These are phyloP conservation scores for Calonectria henricotiae DNA, from an alignment of 2,329 filamentous ascomycete species.

Conservation along the genomic window DNA sequence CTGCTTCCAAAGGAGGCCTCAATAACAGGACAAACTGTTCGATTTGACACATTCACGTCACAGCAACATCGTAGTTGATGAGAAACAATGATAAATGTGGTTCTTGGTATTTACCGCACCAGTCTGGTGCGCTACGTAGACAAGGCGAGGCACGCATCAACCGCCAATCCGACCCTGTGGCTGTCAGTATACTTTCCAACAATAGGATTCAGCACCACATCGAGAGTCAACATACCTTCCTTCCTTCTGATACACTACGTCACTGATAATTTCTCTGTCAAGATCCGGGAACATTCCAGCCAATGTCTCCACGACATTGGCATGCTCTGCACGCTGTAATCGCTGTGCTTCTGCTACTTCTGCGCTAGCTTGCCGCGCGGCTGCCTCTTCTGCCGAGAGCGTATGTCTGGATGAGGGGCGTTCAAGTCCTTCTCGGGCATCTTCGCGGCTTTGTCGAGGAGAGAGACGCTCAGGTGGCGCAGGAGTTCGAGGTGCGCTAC, in stretches of 20 bases:
- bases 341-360: slow-evolving; percentile 90
- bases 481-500: slow-evolving; percentile 59
- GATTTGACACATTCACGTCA: background rate
- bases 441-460: slow-evolving; percentile 56
- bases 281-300: slow-evolving; percentile 97
- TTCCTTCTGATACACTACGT: slow-evolving; percentile 96
- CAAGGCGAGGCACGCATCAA: slow-evolving; percentile 87
- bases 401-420: slow-evolving; percentile 61
- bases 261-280: slow-evolving; percentile 94
- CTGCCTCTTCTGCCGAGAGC: slow-evolving; percentile 86
- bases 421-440: slow-evolving; percentile 52
- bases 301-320: slow-evolving; percentile 92
- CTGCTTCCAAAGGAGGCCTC: no score
- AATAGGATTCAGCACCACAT: background rate
- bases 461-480: slow-evolving; percentile 56
- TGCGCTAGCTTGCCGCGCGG: slow-evolving; percentile 90
- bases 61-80: background rate
- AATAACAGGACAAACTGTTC: background rate
- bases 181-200: slow-evolving; percentile 41
- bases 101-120: slow-evolving; percentile 31
- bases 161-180: slow-evolving; percentile 83
- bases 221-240: slow-evolving; percentile 78
- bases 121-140: slow-evolving; percentile 59
- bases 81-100: slow-evolving; percentile 18
- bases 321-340: slow-evolving; percentile 87